Base-by-base conservation (phyloP, 1,139 yeast genomes). In the Blastobotrys ciferrii region DNA sequence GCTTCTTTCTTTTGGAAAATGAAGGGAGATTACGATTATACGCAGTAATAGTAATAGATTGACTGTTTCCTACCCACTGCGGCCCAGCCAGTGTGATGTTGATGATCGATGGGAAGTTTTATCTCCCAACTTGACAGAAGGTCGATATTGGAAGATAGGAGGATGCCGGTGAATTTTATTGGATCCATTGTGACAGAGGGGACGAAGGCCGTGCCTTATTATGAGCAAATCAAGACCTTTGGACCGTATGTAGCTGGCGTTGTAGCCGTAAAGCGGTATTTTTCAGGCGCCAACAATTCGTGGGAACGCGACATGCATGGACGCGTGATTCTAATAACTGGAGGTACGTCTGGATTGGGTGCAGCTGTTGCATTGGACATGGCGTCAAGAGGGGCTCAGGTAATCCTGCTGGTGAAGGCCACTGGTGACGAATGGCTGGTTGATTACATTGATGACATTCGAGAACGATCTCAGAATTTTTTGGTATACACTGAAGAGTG, bases 221-320 rank as follows among this genome's bases (percentile, higher is more conserved):
- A 84, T 81, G 69, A 72, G 2, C 69, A 76, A 49, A 65, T 87
- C 52, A 78, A 76, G 55, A 57, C 60, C 11, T 78, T 75, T 54
- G 82, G 77, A 0, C 89, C 94, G 0, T 68, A 70, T 2, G 58
- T 74, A 1, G 69, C 73, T 0, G 75, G 74, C 0, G 66, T 76
- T 0, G 77, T 71, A 0, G 74, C 75, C 1, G 49, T 80, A 45
- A 91, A 91, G 64, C 80, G 79, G 63, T 87, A 85, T 69, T 82
- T 84, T 60, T 77, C 83, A 35, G 98, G 98, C 2, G 67, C 87
- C 1, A 59, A 76, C 19, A 92, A 89, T 66, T 85, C 89, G 0
- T 89, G 96, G 95, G 95, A 87, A 55, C 75, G 97, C 51, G 91
- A 89, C 55, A 70, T 92, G 67, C 96, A 92, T 63, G 97, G 98